Conservation (phyloP, 2,329 filamentous ascomycete genomes). For the Pseudocercospora eumusae region DNA sequence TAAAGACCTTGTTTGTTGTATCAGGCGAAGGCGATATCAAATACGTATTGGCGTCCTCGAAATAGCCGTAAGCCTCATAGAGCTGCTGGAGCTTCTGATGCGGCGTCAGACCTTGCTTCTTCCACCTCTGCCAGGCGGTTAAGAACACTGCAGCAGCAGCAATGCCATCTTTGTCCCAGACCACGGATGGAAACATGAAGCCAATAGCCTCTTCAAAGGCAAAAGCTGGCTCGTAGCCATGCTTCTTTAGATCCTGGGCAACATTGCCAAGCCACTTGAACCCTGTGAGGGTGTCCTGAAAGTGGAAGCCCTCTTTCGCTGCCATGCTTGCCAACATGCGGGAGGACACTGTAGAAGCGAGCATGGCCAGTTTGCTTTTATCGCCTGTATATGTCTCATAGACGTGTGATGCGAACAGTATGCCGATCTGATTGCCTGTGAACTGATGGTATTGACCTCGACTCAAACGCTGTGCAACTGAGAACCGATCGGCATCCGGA, state of each 20-base stretch:
- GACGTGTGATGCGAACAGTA: constrained; percentile 60
- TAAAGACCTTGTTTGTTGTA: constrained; percentile 57
- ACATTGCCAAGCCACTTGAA: constrained; percentile 70
- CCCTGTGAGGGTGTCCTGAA: constrained; percentile 63
- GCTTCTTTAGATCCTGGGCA: constrained; percentile 53
- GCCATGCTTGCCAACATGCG: constrained; percentile 64
- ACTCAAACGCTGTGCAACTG: constrained; percentile 59
- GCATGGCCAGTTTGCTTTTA: constrained; percentile 52
- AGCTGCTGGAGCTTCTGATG: constrained; percentile 59
- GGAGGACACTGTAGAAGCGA: constrained; percentile 65
- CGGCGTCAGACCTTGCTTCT: constrained; percentile 56
- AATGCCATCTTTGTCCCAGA: constrained; percentile 66
- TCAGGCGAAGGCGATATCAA: constrained; percentile 59
- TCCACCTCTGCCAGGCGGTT: constrained; percentile 56
- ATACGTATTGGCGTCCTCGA: constrained; percentile 65
- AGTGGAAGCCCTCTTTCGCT: constrained; percentile 56
- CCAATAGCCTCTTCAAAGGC: constrained; percentile 68
- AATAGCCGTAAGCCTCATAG: constrained; percentile 60
- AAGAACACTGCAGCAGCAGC: constrained; percentile 62
- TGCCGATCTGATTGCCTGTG: constrained; percentile 66
- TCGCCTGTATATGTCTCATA: constrained; percentile 51
- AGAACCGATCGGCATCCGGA: constrained; percentile 66
- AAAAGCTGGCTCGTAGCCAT: constrained; percentile 56
- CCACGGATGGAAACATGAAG: constrained; percentile 65
- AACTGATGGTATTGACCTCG: constrained; percentile 60